Percentiles rank a stretch among this genome's conserved stretches.
Conservation (phyloP, 495 filamentous ascomycete genomes). For the Opeltia flavorubescens region DNA sequence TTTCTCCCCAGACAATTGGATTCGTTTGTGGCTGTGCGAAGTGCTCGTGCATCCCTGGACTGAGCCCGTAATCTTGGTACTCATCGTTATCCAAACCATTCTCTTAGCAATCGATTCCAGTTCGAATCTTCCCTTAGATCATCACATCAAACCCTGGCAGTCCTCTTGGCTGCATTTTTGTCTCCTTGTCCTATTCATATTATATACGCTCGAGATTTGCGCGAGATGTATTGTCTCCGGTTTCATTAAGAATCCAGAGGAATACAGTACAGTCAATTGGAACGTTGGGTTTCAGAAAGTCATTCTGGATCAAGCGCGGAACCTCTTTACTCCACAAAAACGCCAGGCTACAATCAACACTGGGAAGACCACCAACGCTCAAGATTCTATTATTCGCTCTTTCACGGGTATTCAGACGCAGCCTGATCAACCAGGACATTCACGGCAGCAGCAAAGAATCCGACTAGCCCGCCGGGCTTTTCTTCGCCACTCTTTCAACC, state of each 20-base stretch:
- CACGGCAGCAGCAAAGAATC: conserved; percentile 67
- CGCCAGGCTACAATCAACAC: conserved; percentile 44
- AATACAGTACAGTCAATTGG: conserved; percentile 69
- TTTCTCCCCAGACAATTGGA: conserved; percentile 58
- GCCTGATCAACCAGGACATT: conserved; percentile 40
- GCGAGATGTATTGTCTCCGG: conserved; percentile 83
- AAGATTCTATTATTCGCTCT: conserved; percentile 64
- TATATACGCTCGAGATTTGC: conserved; percentile 79
- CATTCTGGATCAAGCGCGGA: conserved; percentile 57
- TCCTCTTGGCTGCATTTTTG: conserved; percentile 58
- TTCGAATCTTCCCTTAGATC: conserved; percentile 45
- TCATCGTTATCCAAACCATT: conserved; percentile 82
- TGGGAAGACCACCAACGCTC: conserved; percentile 19
- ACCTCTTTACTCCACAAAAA: conserved; percentile 68
- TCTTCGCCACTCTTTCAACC: conserved; percentile 86
- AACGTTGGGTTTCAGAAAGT: conserved; percentile 56
- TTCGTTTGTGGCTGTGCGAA: conserved; percentile 68
- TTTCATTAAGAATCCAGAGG: conserved; percentile 70
- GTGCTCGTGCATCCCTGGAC: conserved; percentile 76
- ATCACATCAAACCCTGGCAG: conserved; percentile 45
- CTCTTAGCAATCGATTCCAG: conserved; percentile 73
- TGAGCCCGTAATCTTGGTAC: conserved; percentile 71
- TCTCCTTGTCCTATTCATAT: conserved; percentile 67
- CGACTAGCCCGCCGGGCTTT: conserved; percentile 85
- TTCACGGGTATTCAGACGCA: conserved; percentile 63